Conservation (phyloP, 2,329 filamentous ascomycete species). For the Venturiaceae sp. region DNA sequence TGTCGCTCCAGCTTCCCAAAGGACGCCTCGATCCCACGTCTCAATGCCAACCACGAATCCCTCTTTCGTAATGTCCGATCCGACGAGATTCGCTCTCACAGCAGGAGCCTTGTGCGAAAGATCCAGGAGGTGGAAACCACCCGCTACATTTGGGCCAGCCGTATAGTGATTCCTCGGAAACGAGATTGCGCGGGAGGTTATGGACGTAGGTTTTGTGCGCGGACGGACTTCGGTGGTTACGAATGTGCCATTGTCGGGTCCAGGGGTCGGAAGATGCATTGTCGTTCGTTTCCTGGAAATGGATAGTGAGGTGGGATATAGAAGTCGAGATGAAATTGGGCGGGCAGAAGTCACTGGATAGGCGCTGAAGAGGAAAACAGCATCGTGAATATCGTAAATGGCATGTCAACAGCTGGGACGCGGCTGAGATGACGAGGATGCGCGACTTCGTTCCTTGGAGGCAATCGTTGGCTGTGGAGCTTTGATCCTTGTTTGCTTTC, state of each 20-base stretch:
- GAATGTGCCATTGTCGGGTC: slow-evolving; percentile 19
- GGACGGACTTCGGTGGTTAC: slow-evolving; percentile 17
- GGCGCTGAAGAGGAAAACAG: neutral
- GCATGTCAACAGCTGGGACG: neutral
- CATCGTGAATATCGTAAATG: neutral
- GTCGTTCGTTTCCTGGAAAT: neutral
- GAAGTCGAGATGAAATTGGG: neutral
- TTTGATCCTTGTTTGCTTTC: neutral
- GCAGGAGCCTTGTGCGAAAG: slow-evolving; percentile 8
- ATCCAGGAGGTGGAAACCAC: slow-evolving; percentile 17
- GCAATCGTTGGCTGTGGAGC: neutral
- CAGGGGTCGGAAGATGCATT: slow-evolving; percentile 13
- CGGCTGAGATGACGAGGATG: neutral
- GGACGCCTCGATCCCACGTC: slow-evolving; percentile 15
- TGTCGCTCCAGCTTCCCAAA: slow-evolving; percentile 15
- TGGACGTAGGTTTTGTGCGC: slow-evolving; percentile 10
- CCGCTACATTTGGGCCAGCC: slow-evolving; percentile 17
- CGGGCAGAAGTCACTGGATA: neutral
- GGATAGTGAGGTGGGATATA: neutral
- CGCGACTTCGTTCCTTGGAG: neutral
- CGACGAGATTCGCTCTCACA: slow-evolving; percentile 18
- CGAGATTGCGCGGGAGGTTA: slow-evolving; percentile 16
- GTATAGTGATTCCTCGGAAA: slow-evolving; percentile 17
- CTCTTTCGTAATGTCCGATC: slow-evolving; percentile 14
- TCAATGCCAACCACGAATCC: slow-evolving; percentile 16